Conservation (phyloP, 2,329 filamentous ascomycete species). For the Kalmusia sp. region DNA sequence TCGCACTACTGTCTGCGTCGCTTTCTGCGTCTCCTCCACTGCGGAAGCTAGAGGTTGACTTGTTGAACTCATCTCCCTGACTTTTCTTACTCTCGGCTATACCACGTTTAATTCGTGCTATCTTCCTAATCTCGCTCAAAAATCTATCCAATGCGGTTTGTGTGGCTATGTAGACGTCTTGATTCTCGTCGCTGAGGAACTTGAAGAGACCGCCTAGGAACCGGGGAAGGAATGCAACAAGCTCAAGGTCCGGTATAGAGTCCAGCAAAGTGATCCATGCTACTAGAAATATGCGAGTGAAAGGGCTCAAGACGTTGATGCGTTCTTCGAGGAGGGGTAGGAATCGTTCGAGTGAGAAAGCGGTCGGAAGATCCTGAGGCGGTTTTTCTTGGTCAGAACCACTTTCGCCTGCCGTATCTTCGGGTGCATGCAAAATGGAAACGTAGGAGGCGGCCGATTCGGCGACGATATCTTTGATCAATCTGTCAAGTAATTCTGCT, state of each 20-base stretch:
- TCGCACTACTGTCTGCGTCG: constrained; percentile 66
- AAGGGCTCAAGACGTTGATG: constrained; percentile 93
- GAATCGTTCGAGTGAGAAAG: constrained; percentile 89
- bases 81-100: constrained; percentile 83
- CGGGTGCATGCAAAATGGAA: constrained; percentile 76
- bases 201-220: constrained; percentile 89
- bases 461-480: constrained; percentile 95
- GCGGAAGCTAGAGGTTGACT: constrained; percentile 64
- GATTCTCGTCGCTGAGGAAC: constrained; percentile 89
- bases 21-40: constrained; percentile 41
- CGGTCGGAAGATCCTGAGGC: constrained; percentile 68
- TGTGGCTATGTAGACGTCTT: constrained; percentile 93
- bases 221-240: constrained; percentile 89
- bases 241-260: constrained; percentile 94
- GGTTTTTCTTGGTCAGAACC: constrained; percentile 25
- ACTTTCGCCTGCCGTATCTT: constrained; percentile 58
- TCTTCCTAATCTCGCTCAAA: constrained; percentile 90
- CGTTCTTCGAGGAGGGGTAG: constrained; percentile 93
- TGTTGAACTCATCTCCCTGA: constrained; percentile 70
- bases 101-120: constrained; percentile 89
- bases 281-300: constrained; percentile 92
- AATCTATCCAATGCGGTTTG: constrained; percentile 90
- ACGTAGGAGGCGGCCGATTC: constrained; percentile 96
- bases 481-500: constrained; percentile 89
- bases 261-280: constrained; percentile 95